These are phyloP conservation scores for Penicillium ochrochloron DNA, from an alignment of 495 filamentous ascomycete species.

Conservation along the genomic window DNA sequence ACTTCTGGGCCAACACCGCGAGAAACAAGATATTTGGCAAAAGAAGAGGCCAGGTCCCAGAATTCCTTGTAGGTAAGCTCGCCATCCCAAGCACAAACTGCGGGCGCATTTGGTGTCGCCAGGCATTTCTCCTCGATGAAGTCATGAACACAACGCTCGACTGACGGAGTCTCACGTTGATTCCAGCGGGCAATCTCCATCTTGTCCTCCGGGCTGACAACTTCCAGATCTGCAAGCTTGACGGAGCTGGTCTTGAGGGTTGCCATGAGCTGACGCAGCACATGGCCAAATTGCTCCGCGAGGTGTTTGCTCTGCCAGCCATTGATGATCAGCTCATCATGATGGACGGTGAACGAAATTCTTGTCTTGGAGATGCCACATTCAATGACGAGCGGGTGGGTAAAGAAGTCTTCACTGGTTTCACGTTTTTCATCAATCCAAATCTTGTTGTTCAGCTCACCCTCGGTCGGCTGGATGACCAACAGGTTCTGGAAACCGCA, in stretches of 20 bases:
- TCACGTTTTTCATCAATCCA: slow-evolving; percentile 53
- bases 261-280: slow-evolving; percentile 41
- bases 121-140: slow-evolving; percentile 35
- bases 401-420: slow-evolving; percentile 51
- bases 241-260: slow-evolving; percentile 31
- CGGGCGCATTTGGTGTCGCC: slow-evolving; percentile 39
- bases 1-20: slow-evolving; percentile 54
- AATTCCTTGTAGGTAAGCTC: slow-evolving; percentile 47
- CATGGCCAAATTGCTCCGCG: slow-evolving; percentile 37
- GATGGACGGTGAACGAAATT: slow-evolving; percentile 39
- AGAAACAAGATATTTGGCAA: slow-evolving; percentile 43
- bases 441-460: slow-evolving; percentile 36
- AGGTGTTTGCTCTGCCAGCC: slow-evolving; percentile 43
- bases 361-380: slow-evolving; percentile 41
- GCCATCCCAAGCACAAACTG: slow-evolving; percentile 51
- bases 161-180: slow-evolving; percentile 24
- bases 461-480: slow-evolving; percentile 54
- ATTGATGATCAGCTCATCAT: slow-evolving; percentile 45
- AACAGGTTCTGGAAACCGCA: slow-evolving; percentile 69
- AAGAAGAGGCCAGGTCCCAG: slow-evolving; percentile 38
- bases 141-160: slow-evolving; percentile 56
- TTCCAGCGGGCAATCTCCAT: slow-evolving; percentile 42
- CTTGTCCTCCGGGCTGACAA: slow-evolving; percentile 42
- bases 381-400: slow-evolving; percentile 54
- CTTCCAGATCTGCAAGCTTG: slow-evolving; percentile 39